Conservation (phyloP, 2,329 filamentous ascomycete genomes). For the Aspergillus calidoustus region DNA sequence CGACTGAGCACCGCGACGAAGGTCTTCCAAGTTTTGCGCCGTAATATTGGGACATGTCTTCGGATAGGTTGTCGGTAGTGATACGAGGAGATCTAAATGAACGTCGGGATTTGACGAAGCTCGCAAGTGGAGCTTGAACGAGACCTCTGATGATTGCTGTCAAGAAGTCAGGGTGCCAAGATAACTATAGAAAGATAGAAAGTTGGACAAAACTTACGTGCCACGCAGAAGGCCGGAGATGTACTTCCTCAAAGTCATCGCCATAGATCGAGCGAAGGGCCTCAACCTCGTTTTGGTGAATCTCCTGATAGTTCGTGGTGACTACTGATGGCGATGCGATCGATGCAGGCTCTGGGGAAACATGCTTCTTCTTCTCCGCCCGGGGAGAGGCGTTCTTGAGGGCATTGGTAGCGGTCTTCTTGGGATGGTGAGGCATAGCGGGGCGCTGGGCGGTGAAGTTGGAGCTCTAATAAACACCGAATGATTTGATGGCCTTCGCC, state of each 20-base stretch:
- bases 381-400: slow-evolving; percentile 38
- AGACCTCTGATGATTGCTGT: slow-evolving; percentile 76
- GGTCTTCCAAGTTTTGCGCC: slow-evolving; percentile 65
- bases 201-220: slow-evolving; percentile 62
- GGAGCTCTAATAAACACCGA: slow-evolving; percentile 30
- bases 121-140: slow-evolving; percentile 79
- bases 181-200: background rate
- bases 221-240: slow-evolving; percentile 75
- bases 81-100: slow-evolving; percentile 72
- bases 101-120: slow-evolving; percentile 74
- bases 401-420: slow-evolving; percentile 45
- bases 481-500: slow-evolving; percentile 34
- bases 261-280: slow-evolving; percentile 86
- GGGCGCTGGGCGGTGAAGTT: slow-evolving; percentile 38
- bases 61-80: slow-evolving; percentile 88
- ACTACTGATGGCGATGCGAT: slow-evolving; percentile 40
- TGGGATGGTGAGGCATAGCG: slow-evolving; percentile 53
- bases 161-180: background rate
- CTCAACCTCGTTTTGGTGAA: slow-evolving; percentile 85
- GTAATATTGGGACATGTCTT: slow-evolving; percentile 77
- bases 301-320: slow-evolving; percentile 73
- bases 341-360: slow-evolving; percentile 34
- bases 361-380: slow-evolving; percentile 40
- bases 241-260: slow-evolving; percentile 80
- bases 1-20: slow-evolving; percentile 72